Evolutionary conservation across 768 basidiomycete species (phyloP), one percentile per base, ranked within the genome.

Genomic region (Sarcomyxa edulis): DNA sequence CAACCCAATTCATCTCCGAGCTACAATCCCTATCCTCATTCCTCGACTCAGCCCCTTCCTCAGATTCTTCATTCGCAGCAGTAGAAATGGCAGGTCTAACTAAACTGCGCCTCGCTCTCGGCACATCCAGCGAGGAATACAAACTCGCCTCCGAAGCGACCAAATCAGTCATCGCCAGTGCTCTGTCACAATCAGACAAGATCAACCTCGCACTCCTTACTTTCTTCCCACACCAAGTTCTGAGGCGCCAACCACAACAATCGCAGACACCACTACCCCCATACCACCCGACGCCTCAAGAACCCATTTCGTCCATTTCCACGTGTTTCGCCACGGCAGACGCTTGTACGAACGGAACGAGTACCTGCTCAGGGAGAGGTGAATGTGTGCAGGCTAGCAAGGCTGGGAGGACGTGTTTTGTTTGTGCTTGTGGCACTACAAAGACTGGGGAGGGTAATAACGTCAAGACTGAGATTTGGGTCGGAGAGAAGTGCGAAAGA

Each of bases 401-500:
- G 47, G 73, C 76, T 4, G 84, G 81, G 9, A 59, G 66, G 11
- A 70, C 67, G 14, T 76, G 74, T 49, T 76, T 68, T 47, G 67
- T 76, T 22, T 81, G 78, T 52, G 58, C 62, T 30, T 81, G 78
- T 45, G 60, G 62, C 15, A 56, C 52, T 8, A 69, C 71, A 6
- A 64, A 59, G 19, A 81, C 76, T 7, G 71, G 70, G 32, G 62
- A 71, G 39, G 68, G 69, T 7, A 58, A 65, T 18, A 71, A 78
- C n/a, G 55, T 64, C 20, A 70, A 78, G 54, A 76, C 70, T 3
- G 72, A 80, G 45, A 60, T 58, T 22, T 92, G 89, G 88, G 87
- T 72, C 1, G 89, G 89, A 4, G 69, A 73, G 37, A 74, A 67
- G 45, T 92, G 89, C 48, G 78, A 90, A 65, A 72, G 79, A 46